Evolutionary conservation across 495 filamentous ascomycete species (phyloP).

Genomic region (Tricharina praecox): DNA sequence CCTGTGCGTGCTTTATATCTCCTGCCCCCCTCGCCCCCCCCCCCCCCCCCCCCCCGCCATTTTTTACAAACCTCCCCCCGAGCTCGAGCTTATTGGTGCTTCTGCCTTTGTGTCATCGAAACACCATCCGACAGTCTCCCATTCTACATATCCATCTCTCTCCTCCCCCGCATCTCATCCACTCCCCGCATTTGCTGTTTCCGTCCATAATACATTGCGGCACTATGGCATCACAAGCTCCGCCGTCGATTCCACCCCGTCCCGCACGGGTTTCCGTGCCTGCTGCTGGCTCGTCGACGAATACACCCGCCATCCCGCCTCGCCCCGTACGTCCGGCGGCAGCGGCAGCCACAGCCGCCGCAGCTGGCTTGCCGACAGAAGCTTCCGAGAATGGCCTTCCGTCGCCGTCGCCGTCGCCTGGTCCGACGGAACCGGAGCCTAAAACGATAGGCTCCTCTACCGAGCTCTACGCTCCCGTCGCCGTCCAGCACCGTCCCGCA

Average conservation of each 20-base stretch:
- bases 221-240: conserved; percentile 23
- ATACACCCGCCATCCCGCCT: conserved; percentile 14
- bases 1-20: too few relatives aligned
- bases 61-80: too few relatives aligned
- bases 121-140: too few relatives aligned
- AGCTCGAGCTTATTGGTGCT: too few relatives aligned
- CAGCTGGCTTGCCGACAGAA: too few relatives aligned
- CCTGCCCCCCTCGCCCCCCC: too few relatives aligned
- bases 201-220: too few relatives aligned
- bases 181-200: too few relatives aligned
- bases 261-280: conserved; percentile 34
- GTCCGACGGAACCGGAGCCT: conserved; percentile 9
- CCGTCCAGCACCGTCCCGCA: neutral
- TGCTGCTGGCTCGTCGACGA: neutral
- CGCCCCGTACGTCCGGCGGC: conserved; percentile 14
- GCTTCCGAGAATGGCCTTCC: neutral
- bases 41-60: too few relatives aligned
- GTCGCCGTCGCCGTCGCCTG: neutral
- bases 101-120: too few relatives aligned
- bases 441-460: conserved; percentile 15
- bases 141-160: too few relatives aligned
- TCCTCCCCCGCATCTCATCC: too few relatives aligned
- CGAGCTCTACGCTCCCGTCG: conserved; percentile 17
- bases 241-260: conserved; percentile 46
- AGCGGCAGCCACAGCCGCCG: conserved; percentile 6